Evolutionary conservation across 306 rosid species (phyloP), one percentile per base, ranked within the genome.

Genomic region (Pterocarpus macrocarpus): DNA sequence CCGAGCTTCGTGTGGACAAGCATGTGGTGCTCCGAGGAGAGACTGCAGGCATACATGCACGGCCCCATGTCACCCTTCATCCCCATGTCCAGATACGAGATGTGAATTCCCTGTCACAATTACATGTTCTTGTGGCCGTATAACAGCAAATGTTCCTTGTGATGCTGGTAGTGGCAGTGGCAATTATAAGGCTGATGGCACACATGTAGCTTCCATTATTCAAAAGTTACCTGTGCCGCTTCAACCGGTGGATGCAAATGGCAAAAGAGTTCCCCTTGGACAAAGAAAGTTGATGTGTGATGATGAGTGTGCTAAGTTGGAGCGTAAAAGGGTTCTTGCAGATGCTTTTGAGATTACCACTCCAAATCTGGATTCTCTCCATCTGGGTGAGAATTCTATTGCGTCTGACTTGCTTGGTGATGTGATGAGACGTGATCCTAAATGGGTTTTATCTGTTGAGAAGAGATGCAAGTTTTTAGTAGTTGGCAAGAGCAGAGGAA

Each of bases 1-100:
- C 69, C 89, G 78, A 85, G 58, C 89, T 61, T 90, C 98, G 56
- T 94, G 98, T 78, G 97, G 97, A 44, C 98, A 94, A 86, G 91
- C 87, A 57, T 94, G 98, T 66, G 97, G 98, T 45, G 97, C 97
- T 28, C 97, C 97, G 10, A 90, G 97, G 80, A 92, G 93, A 70
- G 97, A 91, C 64, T 92, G 98, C 66, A 84, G 94, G 80, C 98
- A 94, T 83, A 91, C 92, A 35, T 94, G 98, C 75, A 63, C 76
- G 82, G 85, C 92, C 53, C 89, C 89, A 10, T 94, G 98, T 84
- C 98, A 94, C 86, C 98, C 97, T 11, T 89, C 86, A 69, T 69
- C 90, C 61, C 50, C 88, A 71, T 94, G 98, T 72, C 98, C 98
- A 1, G 97, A 92, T 69, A 69, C 64, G 44, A 81, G 87, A 45